Evolutionary conservation across 106 monocot species (phyloP).

Genomic region (Dendrobium chrysotoxum): DNA sequence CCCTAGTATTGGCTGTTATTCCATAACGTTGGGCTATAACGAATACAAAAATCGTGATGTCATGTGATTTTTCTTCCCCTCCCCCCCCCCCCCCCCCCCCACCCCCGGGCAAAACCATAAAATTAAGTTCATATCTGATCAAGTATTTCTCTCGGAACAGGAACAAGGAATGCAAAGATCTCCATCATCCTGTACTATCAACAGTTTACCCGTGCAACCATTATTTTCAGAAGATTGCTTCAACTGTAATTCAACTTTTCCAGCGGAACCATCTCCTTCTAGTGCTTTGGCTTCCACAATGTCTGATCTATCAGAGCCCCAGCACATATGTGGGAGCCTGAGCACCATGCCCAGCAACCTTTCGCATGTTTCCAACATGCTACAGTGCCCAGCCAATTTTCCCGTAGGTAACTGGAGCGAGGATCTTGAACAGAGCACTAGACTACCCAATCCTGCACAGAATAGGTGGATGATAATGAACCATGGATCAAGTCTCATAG

Average conservation of each 20-base stretch:
- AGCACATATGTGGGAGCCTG: slow-evolving; percentile 21
- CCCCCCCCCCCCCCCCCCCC: no score
- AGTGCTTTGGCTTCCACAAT: slow-evolving; percentile 43
- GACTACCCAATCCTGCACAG: neutral
- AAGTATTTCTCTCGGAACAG: slow-evolving; percentile 9
- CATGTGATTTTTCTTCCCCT: no score
- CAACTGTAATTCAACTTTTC: slow-evolving; percentile 4
- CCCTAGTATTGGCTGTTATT: no score
- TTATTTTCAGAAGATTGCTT: slow-evolving; percentile 15
- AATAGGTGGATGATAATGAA: slow-evolving; percentile 25
- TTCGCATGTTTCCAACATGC: neutral
- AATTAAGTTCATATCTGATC: neutral
- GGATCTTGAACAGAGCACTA: slow-evolving; percentile 17
- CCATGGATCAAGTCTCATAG: slow-evolving; percentile 36
- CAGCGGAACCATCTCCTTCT: slow-evolving; percentile 31
- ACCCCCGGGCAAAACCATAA: no score
- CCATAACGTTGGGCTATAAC: no score
- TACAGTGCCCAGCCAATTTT: slow-evolving; percentile 13
- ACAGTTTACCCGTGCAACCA: neutral
- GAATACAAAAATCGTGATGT: no score
- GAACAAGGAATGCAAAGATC: slow-evolving; percentile 27
- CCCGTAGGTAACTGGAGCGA: slow-evolving; percentile 29
- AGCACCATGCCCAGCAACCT: neutral
- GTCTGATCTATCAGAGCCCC: slow-evolving; percentile 43
- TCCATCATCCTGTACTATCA: slow-evolving; percentile 16